phyloP scores from a whole-genome alignment of 2,329 filamentous ascomycete species.

The Zymoseptoria passerinii region DNA sequence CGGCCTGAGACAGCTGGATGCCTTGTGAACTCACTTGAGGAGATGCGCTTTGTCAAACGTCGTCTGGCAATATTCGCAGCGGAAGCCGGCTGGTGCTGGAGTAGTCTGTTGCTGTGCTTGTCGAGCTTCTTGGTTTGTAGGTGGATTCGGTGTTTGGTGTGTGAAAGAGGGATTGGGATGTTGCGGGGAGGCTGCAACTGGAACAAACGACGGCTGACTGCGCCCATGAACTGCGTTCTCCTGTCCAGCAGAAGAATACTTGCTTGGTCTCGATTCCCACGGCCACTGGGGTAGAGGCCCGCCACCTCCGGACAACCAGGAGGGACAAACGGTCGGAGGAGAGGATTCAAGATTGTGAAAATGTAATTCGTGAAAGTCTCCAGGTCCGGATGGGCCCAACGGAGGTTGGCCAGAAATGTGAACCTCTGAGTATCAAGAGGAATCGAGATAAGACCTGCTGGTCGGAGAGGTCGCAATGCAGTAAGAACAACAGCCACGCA shows the following conservation, averaged over 20 bases:
- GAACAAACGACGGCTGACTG: not conserved
- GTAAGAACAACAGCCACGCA: not conserved
- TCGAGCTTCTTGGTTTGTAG: not conserved
- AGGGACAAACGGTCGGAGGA: not conserved
- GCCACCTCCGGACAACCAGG: not conserved
- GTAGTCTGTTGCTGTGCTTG: not conserved
- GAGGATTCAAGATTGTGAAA: not conserved
- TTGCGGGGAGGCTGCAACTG: not conserved
- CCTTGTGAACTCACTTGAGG: not conserved
- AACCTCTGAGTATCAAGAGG: not conserved
- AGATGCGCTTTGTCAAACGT: not conserved
- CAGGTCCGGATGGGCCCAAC: not conserved
- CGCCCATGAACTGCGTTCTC: not conserved
- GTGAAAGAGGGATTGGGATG: not conserved
- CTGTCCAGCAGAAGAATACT: slow-evolving; percentile 1
- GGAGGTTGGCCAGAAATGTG: not conserved
- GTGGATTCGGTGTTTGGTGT: not conserved
- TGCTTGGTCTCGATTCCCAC: not conserved
- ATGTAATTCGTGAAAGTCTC: not conserved
- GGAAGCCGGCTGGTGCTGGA: not conserved
- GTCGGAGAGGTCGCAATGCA: not conserved
- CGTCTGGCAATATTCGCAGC: not conserved
- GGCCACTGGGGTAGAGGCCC: not conserved
- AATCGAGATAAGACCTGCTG: not conserved
- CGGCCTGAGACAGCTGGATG: not conserved